Conservation (phyloP, 306 rosid species). For the cucumber (Cucumis sativus) region Cucumber_9930_V3 NC_026658.2:15037001-15037500, state of each 20-base stretch:
- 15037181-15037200: no score
- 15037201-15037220: neutral
- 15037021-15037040: no score
- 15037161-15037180: neutral
- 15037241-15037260: neutral
- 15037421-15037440: neutral
- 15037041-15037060: no score
- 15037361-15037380: neutral
- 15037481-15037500: constrained; percentile 3
- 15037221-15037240: neutral
- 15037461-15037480: constrained; percentile 6
- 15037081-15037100: no score
- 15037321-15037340: neutral
- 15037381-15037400: neutral
- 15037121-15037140: no score
- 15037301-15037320: neutral
- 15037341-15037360: neutral
- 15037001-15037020: no score
- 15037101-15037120: no score
- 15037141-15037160: neutral
- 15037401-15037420: neutral
- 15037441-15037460: neutral
- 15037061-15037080: no score
- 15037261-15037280: neutral
- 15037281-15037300: neutral